phyloP scores from a whole-genome alignment of 139 green algal species.

The Micractinium conductrix region DNA sequence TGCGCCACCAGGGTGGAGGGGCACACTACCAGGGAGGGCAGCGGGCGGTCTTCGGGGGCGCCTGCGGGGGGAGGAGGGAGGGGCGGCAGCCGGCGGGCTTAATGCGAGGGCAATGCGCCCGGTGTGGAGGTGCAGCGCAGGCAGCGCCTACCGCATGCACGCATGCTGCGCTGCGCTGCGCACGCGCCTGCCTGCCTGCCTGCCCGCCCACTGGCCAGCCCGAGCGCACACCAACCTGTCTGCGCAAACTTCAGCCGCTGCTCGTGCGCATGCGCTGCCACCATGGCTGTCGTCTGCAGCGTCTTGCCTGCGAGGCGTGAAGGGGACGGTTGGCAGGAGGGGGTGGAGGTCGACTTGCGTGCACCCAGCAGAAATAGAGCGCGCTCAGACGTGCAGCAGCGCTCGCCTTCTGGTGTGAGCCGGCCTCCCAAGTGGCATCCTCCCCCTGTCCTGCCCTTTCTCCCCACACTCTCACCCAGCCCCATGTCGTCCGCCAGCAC shows the following conservation, averaged over 20 bases:
- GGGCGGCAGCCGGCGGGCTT: no score
- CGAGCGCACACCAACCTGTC: background rate
- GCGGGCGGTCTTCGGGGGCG: background rate
- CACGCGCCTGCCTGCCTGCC: no score
- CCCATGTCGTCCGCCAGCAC: constrained; percentile 98
- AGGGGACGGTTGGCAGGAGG: no score
- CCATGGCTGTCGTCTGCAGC: constrained; percentile 80
- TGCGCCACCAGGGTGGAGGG: constrained; percentile 94
- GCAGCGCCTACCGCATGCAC: background rate
- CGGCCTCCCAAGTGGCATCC: no score
- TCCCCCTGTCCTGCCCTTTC: no score
- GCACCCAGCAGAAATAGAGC: no score
- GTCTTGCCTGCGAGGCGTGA: constrained; percentile 81
- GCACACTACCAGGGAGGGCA: constrained; percentile 89
- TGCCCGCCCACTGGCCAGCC: background rate
- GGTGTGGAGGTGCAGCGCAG: no score
- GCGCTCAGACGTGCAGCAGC: no score
- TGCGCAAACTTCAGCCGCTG: constrained; percentile 7
- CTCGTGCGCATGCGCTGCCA: constrained; percentile 62
- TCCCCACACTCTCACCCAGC: constrained; percentile 64
- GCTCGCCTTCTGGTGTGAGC: no score
- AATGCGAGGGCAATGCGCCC: no score
- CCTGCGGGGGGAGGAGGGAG: background rate
- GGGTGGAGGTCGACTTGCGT: no score
- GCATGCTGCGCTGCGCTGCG: no score